Conservation (phyloP, 768 basidiomycete genomes). For the Agrocybe praecox region DNA sequence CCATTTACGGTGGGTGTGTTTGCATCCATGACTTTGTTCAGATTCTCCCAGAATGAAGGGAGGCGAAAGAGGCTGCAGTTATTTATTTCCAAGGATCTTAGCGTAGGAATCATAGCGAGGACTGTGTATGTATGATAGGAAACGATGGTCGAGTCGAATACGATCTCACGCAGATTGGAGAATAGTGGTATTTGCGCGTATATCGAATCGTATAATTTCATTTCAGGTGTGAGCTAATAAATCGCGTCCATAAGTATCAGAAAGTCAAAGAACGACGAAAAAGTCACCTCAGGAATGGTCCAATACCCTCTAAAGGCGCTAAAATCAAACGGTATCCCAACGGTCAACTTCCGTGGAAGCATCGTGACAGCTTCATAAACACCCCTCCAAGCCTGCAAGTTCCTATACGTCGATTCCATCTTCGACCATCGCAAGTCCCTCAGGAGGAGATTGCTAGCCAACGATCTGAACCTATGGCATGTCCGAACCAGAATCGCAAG, state of each 20-base stretch:
- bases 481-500: slow-evolving; percentile 23
- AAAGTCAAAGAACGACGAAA: not conserved
- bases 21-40: not conserved
- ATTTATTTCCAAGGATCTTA: slow-evolving; percentile 22
- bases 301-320: not conserved
- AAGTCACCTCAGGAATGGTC: slow-evolving; percentile 3
- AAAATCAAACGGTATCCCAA: slow-evolving; percentile 24
- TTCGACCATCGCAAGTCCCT: slow-evolving; percentile 27
- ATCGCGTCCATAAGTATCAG: not conserved
- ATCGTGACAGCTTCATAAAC: slow-evolving; percentile 10
- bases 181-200: slow-evolving; percentile 23
- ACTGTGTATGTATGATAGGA: slow-evolving; percentile 27
- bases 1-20: not conserved
- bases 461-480: slow-evolving; percentile 23
- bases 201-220: slow-evolving; percentile 23
- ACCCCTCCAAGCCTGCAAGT: slow-evolving; percentile 24
- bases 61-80: slow-evolving; percentile 23
- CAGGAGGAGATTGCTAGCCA: slow-evolving; percentile 25
- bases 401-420: slow-evolving; percentile 15
- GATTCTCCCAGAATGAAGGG: not conserved
- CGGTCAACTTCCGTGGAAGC: slow-evolving; percentile 22
- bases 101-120: slow-evolving; percentile 21
- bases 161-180: slow-evolving; percentile 22
- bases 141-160: slow-evolving; percentile 22
- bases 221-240: slow-evolving; percentile 14